Evolutionary conservation across 179 eudicot species (phyloP), one percentile per base, ranked within the genome.

Genomic region (Beta lomatogona): DNA sequence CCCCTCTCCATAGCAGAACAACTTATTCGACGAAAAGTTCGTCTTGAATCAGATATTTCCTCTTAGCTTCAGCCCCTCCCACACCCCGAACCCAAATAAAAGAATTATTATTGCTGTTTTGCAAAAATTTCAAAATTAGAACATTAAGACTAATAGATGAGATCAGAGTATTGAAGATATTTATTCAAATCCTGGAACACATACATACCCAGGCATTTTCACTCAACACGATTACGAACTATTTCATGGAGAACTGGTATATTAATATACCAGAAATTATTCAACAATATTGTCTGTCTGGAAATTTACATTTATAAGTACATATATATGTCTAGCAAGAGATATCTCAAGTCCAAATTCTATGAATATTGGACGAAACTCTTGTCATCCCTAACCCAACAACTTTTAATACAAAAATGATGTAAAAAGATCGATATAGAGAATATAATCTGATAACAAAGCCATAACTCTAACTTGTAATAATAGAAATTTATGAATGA

Each of bases 191-290:
- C 22, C 16, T n/a, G 53, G 44, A 69, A 69, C 6, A 19, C 22
- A 50, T 2, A 72, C 76, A 71, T 18, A 70, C 59, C 9, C 19
- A 9, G 9, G 21, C 16, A 48, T 48, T 19, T 31, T 31, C 1
- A 48, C 41, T 3, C 25, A 70, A 50, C 58, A 50, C 1, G 44
- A 50, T 8, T 22, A 22, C 18, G 4, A 77, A 54, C 77, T 31
- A 16, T 54, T 25, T 55, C 31, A 28, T 46, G 13, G 4, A 15
- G 18, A 0, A 57, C 77, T 57, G 77, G 28, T 57, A 55, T 3
- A 36, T 54, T 52, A 55, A 74, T 65, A 55, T 55, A 57, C 25
- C 65, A 74, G 28, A 15, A 73, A 55, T 73, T 73, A 73, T 73
- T 73, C 63, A 31, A 31, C 45, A 73, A 13, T 54, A 73, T 16